Base-by-base conservation (phyloP, 2,329 filamentous ascomycete species). In the Ceratocystiopsis sp. region DNA sequence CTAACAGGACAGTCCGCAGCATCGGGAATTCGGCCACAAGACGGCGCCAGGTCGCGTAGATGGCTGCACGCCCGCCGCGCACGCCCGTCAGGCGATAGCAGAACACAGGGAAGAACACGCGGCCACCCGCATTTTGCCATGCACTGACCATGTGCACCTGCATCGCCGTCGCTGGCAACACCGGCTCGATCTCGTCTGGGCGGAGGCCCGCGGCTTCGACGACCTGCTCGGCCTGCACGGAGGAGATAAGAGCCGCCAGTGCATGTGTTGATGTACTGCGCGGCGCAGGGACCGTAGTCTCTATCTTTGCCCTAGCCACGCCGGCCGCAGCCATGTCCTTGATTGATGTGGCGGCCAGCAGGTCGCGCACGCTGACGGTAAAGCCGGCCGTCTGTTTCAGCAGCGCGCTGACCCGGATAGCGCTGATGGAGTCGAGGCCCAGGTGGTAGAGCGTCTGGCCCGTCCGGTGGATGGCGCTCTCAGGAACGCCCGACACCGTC, bases 371-470 rank as follows among this genome's bases (percentile, higher is more conserved):
- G 33, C 69, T 68, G 1, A 93, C 57, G 13, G 62, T 59, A 9
- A 94, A 59, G 0, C 67, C 72, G 37, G 67, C 60, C 14, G 36
- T 45, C 50, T 73, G 80, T 37, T 74, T 76, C 4, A 95, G 63
- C 9, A 86, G 64, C 0, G 79, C 71, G 10, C 78, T 75, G 4
- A 86, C 76, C 53, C 91, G 93, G 62, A 95, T 91, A 2, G 85
- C 80, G 49, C 80, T 89, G 57, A 95, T 93, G 0, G 87, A 95
- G 56, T 95, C 87, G 1, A 95, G 72, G 0, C 87, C 87, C 2
- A 95, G 68, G 49, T 91, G 78, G 57, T 91, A 93, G 13, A 94
- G 71, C 0, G 71, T 84, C 41, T 77, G 71, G 1, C 67, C 63
- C 0, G 44, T 48, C 44, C 67, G 68, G 3, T 62, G 59, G 42